Percentiles rank a stretch among this genome's conserved stretches.
Conservation (phyloP, 805 yeast genomes). For the Saccharomycopsis fodiens region DNA sequence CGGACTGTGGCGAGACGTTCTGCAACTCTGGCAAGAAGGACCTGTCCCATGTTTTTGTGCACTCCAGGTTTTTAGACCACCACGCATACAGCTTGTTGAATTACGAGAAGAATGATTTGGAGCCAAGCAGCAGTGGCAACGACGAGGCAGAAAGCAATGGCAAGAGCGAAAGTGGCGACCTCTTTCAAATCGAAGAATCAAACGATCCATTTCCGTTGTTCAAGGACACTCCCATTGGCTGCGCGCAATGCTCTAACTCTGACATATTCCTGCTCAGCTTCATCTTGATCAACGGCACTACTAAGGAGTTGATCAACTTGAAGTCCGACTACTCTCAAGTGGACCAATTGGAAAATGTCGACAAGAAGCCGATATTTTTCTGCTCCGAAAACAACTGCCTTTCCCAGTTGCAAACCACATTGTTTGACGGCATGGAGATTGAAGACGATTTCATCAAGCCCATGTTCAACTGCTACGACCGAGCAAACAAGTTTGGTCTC, state of each 20-base stretch:
- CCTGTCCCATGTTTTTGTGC: conserved; percentile 17
- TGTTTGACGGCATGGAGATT: conserved; percentile 18
- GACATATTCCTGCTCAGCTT: conserved; percentile 9
- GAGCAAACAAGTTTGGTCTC: conserved; percentile 13
- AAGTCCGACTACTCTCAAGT: conserved; percentile 12
- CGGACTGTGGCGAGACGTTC: conserved; percentile 12
- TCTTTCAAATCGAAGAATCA: background rate
- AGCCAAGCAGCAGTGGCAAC: background rate
- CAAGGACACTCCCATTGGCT: conserved; percentile 9
- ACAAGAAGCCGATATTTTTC: conserved; percentile 17
- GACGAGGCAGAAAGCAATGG: background rate
- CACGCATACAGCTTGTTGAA: conserved; percentile 14
- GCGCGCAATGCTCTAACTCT: conserved; percentile 8
- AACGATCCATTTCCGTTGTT: background rate
- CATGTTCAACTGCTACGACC: conserved; percentile 9
- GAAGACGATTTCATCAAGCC: conserved; percentile 19
- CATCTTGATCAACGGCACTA: conserved; percentile 11
- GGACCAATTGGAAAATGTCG: conserved; percentile 7
- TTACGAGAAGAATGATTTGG: conserved; percentile 10
- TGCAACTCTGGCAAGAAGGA: conserved; percentile 20
- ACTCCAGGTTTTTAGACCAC: conserved; percentile 16
- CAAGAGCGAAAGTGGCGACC: background rate
- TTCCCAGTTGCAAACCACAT: conserved; percentile 1
- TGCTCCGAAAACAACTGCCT: conserved; percentile 13
- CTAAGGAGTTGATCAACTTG: conserved; percentile 18